Conservation (phyloP, 306 rosid species). For the Senna tora region DNA sequence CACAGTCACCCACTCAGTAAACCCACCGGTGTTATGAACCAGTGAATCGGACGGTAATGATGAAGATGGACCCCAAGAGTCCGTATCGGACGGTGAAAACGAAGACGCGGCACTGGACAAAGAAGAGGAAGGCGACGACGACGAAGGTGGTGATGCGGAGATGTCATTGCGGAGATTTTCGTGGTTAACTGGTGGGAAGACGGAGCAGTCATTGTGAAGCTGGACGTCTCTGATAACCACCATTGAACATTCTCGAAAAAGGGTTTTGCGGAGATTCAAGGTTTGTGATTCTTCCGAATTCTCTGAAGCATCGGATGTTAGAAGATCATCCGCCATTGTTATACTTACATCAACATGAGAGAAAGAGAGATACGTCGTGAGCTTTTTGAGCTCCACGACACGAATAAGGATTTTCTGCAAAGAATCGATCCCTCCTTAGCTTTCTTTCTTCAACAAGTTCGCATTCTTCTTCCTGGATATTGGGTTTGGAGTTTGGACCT, state of each 20-base stretch:
- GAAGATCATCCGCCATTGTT: background rate
- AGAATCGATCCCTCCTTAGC: background rate
- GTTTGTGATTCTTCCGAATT: background rate
- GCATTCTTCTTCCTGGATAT: background rate
- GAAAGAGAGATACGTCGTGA: background rate
- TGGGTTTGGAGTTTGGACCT: background rate
- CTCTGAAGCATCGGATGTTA: background rate
- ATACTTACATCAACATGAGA: background rate
- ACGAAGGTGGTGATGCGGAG: slow-evolving; percentile 9
- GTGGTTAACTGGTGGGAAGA: slow-evolving; percentile 49
- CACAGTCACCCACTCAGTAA: slow-evolving; percentile 45
- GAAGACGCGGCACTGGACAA: slow-evolving; percentile 32
- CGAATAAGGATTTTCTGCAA: background rate
- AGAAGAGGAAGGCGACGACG: slow-evolving; percentile 1
- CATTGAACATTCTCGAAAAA: slow-evolving; percentile 25
- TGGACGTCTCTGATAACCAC: slow-evolving; percentile 27
- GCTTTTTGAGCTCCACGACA: background rate
- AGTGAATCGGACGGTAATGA: slow-evolving; percentile 36
- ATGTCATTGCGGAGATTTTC: slow-evolving; percentile 39
- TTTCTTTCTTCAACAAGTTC: background rate
- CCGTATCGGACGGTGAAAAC: slow-evolving; percentile 55
- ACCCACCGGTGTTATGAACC: slow-evolving; percentile 29
- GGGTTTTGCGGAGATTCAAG: background rate
- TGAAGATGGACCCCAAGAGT: slow-evolving; percentile 36
- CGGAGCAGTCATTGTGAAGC: background rate